Percentiles rank a stretch among this genome's conserved stretches.
Conservation (phyloP, 2,329 filamentous ascomycete genomes). For the Trichophyton rubrum region DNA sequence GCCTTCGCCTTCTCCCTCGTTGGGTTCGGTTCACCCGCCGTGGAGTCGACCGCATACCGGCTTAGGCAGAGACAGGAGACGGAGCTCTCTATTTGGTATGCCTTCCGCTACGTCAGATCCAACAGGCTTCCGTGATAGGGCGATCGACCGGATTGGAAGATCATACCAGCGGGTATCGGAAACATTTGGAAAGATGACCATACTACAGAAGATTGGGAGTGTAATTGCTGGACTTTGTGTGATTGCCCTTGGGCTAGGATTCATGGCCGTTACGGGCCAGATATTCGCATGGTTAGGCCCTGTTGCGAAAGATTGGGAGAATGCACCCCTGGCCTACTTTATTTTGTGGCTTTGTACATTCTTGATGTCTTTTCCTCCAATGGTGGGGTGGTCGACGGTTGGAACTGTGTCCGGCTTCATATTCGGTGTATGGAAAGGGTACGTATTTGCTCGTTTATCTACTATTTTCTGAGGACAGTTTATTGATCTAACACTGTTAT, state of each 20-base stretch:
- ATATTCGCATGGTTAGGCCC: constrained; percentile 68
- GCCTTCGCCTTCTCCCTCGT: constrained; percentile 34
- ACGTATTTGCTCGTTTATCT: constrained; percentile 27
- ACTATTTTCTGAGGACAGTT: constrained; percentile 35
- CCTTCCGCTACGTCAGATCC: constrained; percentile 16
- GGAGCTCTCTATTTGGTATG: constrained; percentile 28
- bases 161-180: constrained; percentile 22
- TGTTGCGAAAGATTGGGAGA: constrained; percentile 63
- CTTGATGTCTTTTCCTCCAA: constrained; percentile 66
- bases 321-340: constrained; percentile 56
- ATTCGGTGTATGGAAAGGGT: constrained; percentile 59
- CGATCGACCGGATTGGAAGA: constrained; percentile 27
- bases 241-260: constrained; percentile 50
- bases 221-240: constrained; percentile 39
- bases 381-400: constrained; percentile 76
- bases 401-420: constrained; percentile 58
- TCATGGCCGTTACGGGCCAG: constrained; percentile 63
- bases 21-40: constrained; percentile 34
- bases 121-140: constrained; percentile 24
- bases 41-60: constrained; percentile 39
- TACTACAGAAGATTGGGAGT: constrained; percentile 50
- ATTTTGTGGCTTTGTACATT: constrained; percentile 67
- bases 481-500: constrained; percentile 44
- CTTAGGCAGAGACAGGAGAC: constrained; percentile 16
- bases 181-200: constrained; percentile 30